Base-by-base conservation (phyloP, 805 yeast genomes). In the Suhomyces sp. region DNA sequence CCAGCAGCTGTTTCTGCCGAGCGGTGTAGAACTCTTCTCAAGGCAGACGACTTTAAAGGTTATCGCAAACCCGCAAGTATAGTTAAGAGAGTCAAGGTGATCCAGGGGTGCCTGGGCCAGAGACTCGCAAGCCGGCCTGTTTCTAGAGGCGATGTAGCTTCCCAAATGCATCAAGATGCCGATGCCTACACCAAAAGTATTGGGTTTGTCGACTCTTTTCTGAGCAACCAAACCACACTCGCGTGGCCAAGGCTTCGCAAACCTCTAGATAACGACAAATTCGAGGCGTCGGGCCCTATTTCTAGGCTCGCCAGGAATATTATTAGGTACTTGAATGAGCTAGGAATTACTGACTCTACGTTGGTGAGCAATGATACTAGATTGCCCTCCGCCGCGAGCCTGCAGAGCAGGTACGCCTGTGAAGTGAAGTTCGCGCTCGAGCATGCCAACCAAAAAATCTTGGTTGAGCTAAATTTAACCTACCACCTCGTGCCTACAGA, bases 371-470 rank as follows among this genome's bases (percentile, higher is more conserved):
- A 31, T 23, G 44, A 23, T 10, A 22, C 26, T 3, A 33, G 22
- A 3, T 6, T 44, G 35, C 19, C 23, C 10, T 6, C 33, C 7
- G 22, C 24, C 3, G 10, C 12, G 7, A 26, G 22, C 15, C 24
- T 38, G 23, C 31, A 22, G n/a, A 24, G 22, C 31, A 44, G 45
- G 10, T 60, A 51, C 53, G 45, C 50, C 26, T 62, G 66, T 47
- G 31, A 50, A 6, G 23, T 60, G 8, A 47, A 47, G 8, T 55
- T 62, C 33, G 33, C 31, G 26, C 52, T 56, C 6, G 19, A 13
- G 6, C 10, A 44, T 12, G 31, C 45, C 6, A 17, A 7, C 2
- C 53, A 57, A 27, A 22, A 4, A 6, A 58, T 53, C 45, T 35
- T 31, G 2, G 51, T 60, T 5, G 31, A 48, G 2, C 50, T 60